A percentile compares a stretch with the other conserved stretches of the same genome.
Evolutionary conservation across 129 eudicot species (phyloP).

Genomic region (Flaveria brownii): DNA sequence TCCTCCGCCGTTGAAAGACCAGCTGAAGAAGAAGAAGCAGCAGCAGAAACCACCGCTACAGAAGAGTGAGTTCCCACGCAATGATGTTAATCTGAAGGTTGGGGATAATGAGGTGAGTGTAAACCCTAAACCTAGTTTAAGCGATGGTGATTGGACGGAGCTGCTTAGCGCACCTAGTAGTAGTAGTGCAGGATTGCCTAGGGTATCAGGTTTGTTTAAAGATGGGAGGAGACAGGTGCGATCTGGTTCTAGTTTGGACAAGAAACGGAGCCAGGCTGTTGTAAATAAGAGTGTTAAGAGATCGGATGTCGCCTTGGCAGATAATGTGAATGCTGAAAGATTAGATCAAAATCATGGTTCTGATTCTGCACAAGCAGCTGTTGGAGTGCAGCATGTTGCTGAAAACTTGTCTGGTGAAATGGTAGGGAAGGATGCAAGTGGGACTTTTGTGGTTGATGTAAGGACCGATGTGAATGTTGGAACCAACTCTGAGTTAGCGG

Average conservation of each 20-base stretch:
- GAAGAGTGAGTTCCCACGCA: slow-evolving; percentile 27
- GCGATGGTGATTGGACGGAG: slow-evolving; percentile 89
- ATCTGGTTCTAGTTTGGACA: slow-evolving; percentile 48
- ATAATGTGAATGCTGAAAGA: slow-evolving; percentile 36
- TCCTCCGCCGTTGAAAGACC: slow-evolving; percentile 69
- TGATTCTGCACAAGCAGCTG: slow-evolving; percentile 31
- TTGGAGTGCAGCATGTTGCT: slow-evolving; percentile 36
- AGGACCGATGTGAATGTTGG: slow-evolving; percentile 19
- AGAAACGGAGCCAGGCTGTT: slow-evolving; percentile 39
- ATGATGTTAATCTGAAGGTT: slow-evolving; percentile 18
- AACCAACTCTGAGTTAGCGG: slow-evolving; percentile 27
- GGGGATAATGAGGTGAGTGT: slow-evolving; percentile 17
- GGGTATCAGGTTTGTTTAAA: slow-evolving; percentile 24
- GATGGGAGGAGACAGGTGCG: slow-evolving; percentile 50
- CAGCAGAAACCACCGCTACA: slow-evolving; percentile 38
- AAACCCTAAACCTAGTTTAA: slow-evolving; percentile 51
- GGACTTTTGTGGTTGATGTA: not conserved
- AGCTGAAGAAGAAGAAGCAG: slow-evolving; percentile 74
- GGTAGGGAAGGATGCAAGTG: no score
- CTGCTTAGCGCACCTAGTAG: slow-evolving; percentile 58
- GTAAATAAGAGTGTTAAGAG: slow-evolving; percentile 33
- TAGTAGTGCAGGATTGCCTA: slow-evolving; percentile 36
- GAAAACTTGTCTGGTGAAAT: slow-evolving; percentile 21
- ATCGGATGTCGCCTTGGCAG: slow-evolving; percentile 18
- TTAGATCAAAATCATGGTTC: slow-evolving; percentile 31